Base-by-base conservation (phyloP, 495 filamentous ascomycete species). In the Pyronema domesticum region DNA sequence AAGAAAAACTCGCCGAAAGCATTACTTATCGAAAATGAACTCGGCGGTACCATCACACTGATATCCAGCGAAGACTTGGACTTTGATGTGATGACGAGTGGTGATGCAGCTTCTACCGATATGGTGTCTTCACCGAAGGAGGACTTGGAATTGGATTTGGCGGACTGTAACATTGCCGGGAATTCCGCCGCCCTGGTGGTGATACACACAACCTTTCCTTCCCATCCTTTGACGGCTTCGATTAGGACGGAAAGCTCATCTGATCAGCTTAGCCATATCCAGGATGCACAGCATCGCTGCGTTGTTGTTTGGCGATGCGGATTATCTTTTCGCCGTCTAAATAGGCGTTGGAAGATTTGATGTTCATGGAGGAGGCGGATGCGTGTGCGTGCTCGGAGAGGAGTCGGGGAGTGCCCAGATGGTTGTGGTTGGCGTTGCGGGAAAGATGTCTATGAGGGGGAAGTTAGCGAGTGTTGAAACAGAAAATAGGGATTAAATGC, bases 201-300 rank as follows among this genome's bases (percentile, higher is more conserved):
- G 60, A 96, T 95, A n/a, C 91, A 75, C 91, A 99, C 96, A n/a
- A 93, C 91, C 67, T 99, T 98, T 11, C 91, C 91, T 53, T 93
- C 91, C 36, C 91, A 93, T 1, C 91, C 91, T 66, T 89, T 94
- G 55, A 96, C 88, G 37, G 93, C 94, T 71, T 99, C 96, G 42
- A 99, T 77, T 13, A 99, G 76, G 13, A 99, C 93, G 0, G 91
- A 57, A 87, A 99, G 54, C 79, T 79, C 65, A 96, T 86, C 62
- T 82, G 79, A 56, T 78, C 75, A n/a, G 91, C 91, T 65, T 89
- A 75, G 8, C 91, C 91, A 73, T 99, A 99, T 4, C 91, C 91
- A 0, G 91, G 91, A 68, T 99, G 91, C 58, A 99, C 81, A 11
- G 83, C 86, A 63, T 86, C 76, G 62, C 89, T 94, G 34, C 86